Base-by-base conservation (phyloP, 192 early-diverging fungal species). In the Linnemannia schmuckeri region DNA sequence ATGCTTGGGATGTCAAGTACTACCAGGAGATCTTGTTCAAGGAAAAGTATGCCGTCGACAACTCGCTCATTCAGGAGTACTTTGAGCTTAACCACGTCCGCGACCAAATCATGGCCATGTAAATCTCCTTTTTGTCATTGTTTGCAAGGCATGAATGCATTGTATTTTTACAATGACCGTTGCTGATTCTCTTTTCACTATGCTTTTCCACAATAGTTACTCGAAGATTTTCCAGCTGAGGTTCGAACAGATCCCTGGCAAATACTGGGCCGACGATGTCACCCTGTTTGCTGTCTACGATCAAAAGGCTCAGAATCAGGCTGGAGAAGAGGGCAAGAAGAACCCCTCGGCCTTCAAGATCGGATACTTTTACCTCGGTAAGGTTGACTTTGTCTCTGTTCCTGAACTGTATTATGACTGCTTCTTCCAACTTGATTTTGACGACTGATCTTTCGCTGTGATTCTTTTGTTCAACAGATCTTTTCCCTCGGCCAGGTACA, bases 251-350 rank as follows among this genome's bases (percentile, higher is more conserved):
- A 91, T 95, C 8, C 88, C 91, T 35, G 85, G 85, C 17, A 87
- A 81, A 42, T 87, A 87, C 27, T 97, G 96, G 96, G 96, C 97
- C 41, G 84, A 84, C n/a, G 96, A 97, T 82, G 97, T 97, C 12
- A 90, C 93, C 42, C 82, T 95, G 82, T 95, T 92, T 79, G 95
- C 96, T 70, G 94, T 95, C 68, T 96, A 93, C 88, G 95, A 96
- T 87, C 89, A 89, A 63, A 88, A 88, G 47, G 90, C 92, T 9
- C 82, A 86, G n/a, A 89, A 88, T 44, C 90, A 74, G 9, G 79
- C 79, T 37, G 85, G 80, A 41, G 76, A 81, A 33, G 68, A 40
- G 5, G 76, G 70, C 46, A 61, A 47, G n/a, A 72, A 70, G 40
- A 49, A 75, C 47, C 75, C 76, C 4, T 75, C 74, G 24, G 63